phyloP scores from a whole-genome alignment of 192 early-diverging fungal species.

The Linnemannia elongata region DNA sequence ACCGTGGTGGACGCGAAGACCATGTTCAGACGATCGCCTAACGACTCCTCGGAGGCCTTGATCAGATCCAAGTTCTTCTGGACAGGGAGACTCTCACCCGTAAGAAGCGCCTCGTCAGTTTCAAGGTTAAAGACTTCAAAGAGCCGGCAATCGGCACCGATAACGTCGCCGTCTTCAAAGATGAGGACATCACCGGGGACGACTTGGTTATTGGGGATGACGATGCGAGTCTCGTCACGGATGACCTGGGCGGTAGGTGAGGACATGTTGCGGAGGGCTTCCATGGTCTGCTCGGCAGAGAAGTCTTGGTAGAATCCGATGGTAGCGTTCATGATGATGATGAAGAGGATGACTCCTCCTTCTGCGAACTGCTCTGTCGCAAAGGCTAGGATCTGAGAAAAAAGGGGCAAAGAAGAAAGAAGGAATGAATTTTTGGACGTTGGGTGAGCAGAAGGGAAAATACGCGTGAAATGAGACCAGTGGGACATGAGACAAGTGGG shows the following conservation, averaged over 20 bases:
- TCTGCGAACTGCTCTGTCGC: constrained; percentile 76
- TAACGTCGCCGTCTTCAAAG: constrained; percentile 92
- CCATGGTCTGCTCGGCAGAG: constrained; percentile 92
- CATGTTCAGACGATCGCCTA: constrained; percentile 93
- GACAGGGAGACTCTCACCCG: constrained; percentile 91
- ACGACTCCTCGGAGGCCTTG: constrained; percentile 71
- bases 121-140: constrained; percentile 89
- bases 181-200: constrained; percentile 92
- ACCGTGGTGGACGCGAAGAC: constrained; percentile 90
- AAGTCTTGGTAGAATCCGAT: constrained; percentile 95
- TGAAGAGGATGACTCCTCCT: constrained; percentile 81
- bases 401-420: background rate
- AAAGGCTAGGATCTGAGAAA: constrained; percentile 64
- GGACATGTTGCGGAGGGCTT: constrained; percentile 88
- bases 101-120: constrained; percentile 91
- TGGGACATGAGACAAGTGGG: background rate
- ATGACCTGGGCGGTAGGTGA: constrained; percentile 90
- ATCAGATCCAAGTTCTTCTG: constrained; percentile 78
- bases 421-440: background rate
- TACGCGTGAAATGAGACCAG: background rate
- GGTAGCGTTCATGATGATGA: constrained; percentile 84
- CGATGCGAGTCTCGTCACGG: constrained; percentile 81
- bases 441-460: background rate
- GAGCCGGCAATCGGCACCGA: constrained; percentile 93
- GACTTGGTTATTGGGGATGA: constrained; percentile 80